Conservation (phyloP, 345 rosid genomes). For the Eucalyptus shirleyi region DNA sequence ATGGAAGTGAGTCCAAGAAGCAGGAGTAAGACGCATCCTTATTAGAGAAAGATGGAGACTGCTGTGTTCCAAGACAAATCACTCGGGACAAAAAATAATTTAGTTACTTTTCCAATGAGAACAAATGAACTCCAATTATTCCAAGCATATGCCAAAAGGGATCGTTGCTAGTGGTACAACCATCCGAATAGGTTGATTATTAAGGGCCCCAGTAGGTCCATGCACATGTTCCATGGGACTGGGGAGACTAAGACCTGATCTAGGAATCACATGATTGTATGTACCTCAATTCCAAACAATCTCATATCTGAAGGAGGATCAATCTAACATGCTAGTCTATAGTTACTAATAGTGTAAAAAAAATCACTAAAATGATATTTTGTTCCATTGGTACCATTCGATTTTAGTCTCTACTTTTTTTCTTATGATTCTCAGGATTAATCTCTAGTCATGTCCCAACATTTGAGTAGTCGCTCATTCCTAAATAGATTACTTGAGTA, state of each 20-base stretch:
- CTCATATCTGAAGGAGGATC: background rate
- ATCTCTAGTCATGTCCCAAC: background rate
- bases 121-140: background rate
- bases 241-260: background rate
- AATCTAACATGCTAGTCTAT: background rate
- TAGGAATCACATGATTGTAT: background rate
- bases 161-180: background rate
- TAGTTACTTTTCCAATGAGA: background rate
- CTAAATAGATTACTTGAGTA: background rate
- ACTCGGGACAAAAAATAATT: background rate
- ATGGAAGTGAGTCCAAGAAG: background rate
- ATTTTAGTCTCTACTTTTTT: background rate
- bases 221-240: background rate
- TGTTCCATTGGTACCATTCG: background rate
- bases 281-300: background rate
- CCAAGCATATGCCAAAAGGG: background rate
- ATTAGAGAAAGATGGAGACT: background rate
- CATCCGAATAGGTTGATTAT: background rate
- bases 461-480: background rate
- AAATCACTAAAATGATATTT: background rate
- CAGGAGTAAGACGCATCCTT: background rate
- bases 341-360: background rate
- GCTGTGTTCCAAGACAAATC: background rate
- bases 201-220: background rate
- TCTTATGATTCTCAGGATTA: background rate